These are phyloP conservation scores for Eimeria sp. DNA, from an alignment of 169 alveolate species.

Conservation along the genomic window DNA sequence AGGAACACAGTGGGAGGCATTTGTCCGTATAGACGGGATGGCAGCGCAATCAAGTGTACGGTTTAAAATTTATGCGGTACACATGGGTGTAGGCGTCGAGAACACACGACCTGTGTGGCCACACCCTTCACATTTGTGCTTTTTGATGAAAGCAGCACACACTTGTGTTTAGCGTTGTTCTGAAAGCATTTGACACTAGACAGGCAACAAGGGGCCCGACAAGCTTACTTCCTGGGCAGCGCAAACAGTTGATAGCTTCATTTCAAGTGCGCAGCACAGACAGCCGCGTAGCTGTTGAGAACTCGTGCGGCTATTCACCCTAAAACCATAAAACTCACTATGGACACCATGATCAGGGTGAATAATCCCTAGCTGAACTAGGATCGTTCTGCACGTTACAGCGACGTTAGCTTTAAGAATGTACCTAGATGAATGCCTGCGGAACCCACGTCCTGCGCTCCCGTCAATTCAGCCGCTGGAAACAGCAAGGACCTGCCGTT, in stretches of 20 bases:
- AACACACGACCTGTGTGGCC: neutral
- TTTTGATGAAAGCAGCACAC: neutral
- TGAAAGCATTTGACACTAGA: neutral
- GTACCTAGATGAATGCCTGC: neutral
- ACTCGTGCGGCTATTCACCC: neutral
- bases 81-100: neutral
- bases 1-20: neutral
- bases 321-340: neutral
- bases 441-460: neutral
- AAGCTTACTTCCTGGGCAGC: conserved; percentile 6
- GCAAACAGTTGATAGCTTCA: neutral
- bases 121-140: neutral
- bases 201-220: neutral
- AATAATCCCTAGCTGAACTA: neutral
- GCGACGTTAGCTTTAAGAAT: neutral
- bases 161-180: neutral
- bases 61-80: neutral
- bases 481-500: neutral
- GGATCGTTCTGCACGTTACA: neutral
- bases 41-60: neutral
- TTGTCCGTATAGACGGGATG: neutral
- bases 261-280: neutral
- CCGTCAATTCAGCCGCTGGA: neutral
- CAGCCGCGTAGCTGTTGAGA: neutral
- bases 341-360: neutral